Conservation (phyloP, 2,329 filamentous ascomycete species). For the Thermothelomyces thermophilus region DNA sequence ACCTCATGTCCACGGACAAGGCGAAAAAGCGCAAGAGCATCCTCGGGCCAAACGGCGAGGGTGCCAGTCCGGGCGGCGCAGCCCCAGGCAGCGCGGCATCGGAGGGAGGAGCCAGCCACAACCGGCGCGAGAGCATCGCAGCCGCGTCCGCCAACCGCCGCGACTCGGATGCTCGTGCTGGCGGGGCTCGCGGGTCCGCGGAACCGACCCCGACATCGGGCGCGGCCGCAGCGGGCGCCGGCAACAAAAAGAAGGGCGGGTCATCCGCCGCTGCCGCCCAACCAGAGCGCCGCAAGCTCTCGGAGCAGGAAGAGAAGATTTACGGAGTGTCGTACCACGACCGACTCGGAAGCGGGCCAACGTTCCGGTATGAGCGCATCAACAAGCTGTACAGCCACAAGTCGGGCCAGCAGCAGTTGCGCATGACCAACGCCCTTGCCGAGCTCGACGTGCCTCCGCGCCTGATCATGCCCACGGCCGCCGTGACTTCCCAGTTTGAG, state of each 20-base stretch:
- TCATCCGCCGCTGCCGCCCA: constrained; percentile 29
- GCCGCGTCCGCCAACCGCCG: constrained; percentile 33
- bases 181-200: constrained; percentile 31
- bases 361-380: constrained; percentile 80
- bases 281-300: constrained; percentile 62
- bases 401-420: constrained; percentile 65
- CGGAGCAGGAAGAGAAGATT: constrained; percentile 64
- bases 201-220: constrained; percentile 25
- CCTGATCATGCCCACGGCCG: constrained; percentile 67
- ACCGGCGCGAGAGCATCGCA: constrained; percentile 49
- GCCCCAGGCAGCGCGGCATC: constrained; percentile 33
- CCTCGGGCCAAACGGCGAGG: constrained; percentile 48
- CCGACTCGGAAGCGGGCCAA: constrained; percentile 75
- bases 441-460: constrained; percentile 66
- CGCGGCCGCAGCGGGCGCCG: constrained; percentile 24
- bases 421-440: constrained; percentile 64
- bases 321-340: constrained; percentile 86
- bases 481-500: constrained; percentile 66
- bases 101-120: constrained; percentile 30
- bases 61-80: constrained; percentile 40
- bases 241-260: constrained; percentile 42
- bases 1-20: constrained; percentile 75
- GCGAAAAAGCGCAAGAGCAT: constrained; percentile 79
- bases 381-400: constrained; percentile 74
- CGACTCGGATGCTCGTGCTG: constrained; percentile 38